Evolutionary conservation across 2,329 filamentous ascomycete species (phyloP), one percentile per base, ranked within the genome.

Genomic region (Xylaria sp.): DNA sequence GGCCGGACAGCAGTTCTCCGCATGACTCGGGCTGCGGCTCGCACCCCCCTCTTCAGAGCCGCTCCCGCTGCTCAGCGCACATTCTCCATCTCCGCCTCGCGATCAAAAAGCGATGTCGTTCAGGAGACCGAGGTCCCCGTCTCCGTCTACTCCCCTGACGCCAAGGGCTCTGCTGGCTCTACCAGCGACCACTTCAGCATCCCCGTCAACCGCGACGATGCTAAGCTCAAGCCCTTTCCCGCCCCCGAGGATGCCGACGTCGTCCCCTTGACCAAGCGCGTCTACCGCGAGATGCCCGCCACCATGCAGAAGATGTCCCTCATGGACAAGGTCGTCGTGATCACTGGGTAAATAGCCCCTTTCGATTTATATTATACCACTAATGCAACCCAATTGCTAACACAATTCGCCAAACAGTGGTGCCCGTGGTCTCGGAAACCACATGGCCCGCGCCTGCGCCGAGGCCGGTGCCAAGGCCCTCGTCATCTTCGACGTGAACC

Each of bases 361-460:
- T 16, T 47, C 54, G 18, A 9, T 34, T 13, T n/a, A 30, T 6
- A 18, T 11, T 8, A 8, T 19, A 1, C 10, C 9, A n/a, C 6
- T 1, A 13, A 23, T 35, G 30, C 16, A 46, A 19, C 34, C 6
- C 5, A n/a, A 11, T 58, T 49, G 57, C 67, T 69, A 52, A 70
- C 59, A 64, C 78, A 66, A 58, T 19, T 37, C 16, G 37, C 52
- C 8, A 16, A 4, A 61, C 62, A 88, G 88, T 70, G 89, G 87
- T 73, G 89, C 88, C 63, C 87, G 89, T 68, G 89, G 89, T 70
- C 80, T 92, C 4, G 89, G 89, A 54, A 90, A 89, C 80, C 81
- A 88, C 77, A 92, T 92, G 86, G 88, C 89, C 52, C 84, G 87
- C 62, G 89, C 88, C 58, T 87, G 89, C 65, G 85, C 87, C 53